Evolutionary conservation across 2,329 filamentous ascomycete species (phyloP).

Genomic region (Harringtonia aguacate): DNA sequence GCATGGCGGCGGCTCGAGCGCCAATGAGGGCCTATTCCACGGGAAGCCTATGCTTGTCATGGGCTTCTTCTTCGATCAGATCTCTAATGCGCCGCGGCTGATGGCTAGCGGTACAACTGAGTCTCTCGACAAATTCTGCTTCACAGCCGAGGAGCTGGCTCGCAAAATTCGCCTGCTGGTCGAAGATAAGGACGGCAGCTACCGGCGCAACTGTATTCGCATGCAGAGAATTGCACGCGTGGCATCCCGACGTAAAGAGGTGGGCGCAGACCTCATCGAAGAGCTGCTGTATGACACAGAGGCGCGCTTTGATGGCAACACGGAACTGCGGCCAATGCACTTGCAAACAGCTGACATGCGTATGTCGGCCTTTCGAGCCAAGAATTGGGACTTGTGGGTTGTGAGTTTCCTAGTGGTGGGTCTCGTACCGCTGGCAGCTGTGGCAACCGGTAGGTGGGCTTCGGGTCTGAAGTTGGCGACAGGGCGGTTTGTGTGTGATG

Average conservation of each 20-base stretch:
- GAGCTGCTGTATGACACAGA: background rate
- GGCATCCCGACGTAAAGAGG: background rate
- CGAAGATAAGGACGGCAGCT: background rate
- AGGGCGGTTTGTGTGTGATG: no score
- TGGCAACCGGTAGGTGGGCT: no score
- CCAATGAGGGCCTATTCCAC: background rate
- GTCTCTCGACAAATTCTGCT: background rate
- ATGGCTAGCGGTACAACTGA: background rate
- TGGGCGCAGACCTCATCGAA: background rate
- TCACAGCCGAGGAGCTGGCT: background rate
- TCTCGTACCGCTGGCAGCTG: no score
- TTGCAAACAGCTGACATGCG: slow-evolving; percentile 1
- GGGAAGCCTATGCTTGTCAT: background rate
- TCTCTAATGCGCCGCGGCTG: background rate
- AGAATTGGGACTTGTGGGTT: background rate
- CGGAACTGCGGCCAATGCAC: background rate
- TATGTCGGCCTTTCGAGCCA: background rate
- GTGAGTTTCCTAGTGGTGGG: background rate
- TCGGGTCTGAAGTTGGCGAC: no score
- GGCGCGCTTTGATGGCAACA: background rate
- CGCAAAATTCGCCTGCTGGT: background rate
- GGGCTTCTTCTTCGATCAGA: slow-evolving; percentile 1
- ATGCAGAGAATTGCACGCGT: background rate
- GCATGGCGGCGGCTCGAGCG: background rate
- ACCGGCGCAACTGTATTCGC: background rate